Evolutionary conservation across 2,329 filamentous ascomycete species (phyloP), one percentile per base, ranked within the genome.

Genomic region (Neonectria punicea): DNA sequence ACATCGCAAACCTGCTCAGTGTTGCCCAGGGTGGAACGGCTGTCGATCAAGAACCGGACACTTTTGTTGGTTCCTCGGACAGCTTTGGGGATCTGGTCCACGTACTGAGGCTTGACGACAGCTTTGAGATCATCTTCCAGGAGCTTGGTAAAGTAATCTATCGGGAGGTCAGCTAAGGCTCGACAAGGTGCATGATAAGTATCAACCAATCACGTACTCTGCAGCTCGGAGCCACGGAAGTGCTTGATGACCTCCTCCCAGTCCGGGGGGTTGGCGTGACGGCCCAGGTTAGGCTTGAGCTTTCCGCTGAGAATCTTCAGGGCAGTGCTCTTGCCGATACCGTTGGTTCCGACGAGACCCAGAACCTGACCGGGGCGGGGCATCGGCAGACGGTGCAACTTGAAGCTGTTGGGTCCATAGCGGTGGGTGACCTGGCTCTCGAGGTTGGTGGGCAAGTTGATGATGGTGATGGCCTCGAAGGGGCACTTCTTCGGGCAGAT

Each of bases 281-380:
- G 89, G 71, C 97, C 96, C 82, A 99, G 82, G 81, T 99, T 99
- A 65, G 96, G 96, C 89, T 99, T 99, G 76, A 99, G 87, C 84
- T 98, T 99, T 78, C 96, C 96, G 77, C 93, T 97, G 76, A 99
- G 90, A 80, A 99, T 98, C 87, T 99, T 99, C 80, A 99, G 85
- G 9, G 96, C 97, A n/a, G 96, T 99, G 85, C 94, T 98, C 89
- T 99, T 99, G 82, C 96, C 96, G 76, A 98, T 99, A 93, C 97
- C 96, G 89, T 99, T 99, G 75, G 96, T 98, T 80, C 96, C 97
- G 49, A 99, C 97, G 57, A 99, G 87, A 85, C 96, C 96, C 63
- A 99, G 84, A 32, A 99, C 97, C 79, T 98, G 93, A 68, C 96
- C 96, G 34, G 96, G 95, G 66, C 96, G 91, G 69, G 96, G 96